Conservation (phyloP, 352 stramenopile species). For the Phytopythium litorale region DNA sequence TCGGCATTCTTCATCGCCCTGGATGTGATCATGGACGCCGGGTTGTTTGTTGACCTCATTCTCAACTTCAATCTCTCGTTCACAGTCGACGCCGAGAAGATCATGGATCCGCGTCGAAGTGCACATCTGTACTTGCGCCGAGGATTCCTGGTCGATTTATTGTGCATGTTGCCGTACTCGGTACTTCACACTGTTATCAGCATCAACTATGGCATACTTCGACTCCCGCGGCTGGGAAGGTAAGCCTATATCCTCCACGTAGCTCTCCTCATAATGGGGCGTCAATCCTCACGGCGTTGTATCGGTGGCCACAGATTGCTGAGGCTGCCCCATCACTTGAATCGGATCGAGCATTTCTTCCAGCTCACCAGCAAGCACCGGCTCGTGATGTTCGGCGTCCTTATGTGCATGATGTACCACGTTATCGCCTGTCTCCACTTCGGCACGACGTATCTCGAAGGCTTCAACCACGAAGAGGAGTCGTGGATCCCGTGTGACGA, state of each 20-base stretch:
- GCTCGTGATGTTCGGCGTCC: conserved; percentile 33
- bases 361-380: conserved; percentile 41
- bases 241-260: background rate
- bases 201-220: conserved; percentile 23
- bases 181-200: conserved; percentile 16
- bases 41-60: conserved; percentile 39
- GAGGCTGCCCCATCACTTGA: conserved; percentile 25
- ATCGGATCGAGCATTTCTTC: conserved; percentile 36
- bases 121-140: conserved; percentile 32
- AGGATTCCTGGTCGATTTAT: conserved; percentile 35
- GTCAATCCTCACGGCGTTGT: background rate
- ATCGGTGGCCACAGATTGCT: conserved; percentile 5
- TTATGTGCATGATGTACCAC: conserved; percentile 52
- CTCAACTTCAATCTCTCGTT: conserved; percentile 62
- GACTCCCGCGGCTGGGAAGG: conserved; percentile 38
- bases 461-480: conserved; percentile 25
- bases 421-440: conserved; percentile 44
- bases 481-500: conserved; percentile 26
- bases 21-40: conserved; percentile 28
- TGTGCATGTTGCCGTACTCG: conserved; percentile 42
- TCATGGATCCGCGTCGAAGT: conserved; percentile 35
- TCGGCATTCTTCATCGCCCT: conserved; percentile 24
- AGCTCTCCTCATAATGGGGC: background rate
- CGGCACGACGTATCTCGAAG: conserved; percentile 27
- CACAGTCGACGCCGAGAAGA: conserved; percentile 45